Evolutionary conservation across 2,329 filamentous ascomycete genomes (phyloP).

Genomic region (Fusarium duplospermum): DNA sequence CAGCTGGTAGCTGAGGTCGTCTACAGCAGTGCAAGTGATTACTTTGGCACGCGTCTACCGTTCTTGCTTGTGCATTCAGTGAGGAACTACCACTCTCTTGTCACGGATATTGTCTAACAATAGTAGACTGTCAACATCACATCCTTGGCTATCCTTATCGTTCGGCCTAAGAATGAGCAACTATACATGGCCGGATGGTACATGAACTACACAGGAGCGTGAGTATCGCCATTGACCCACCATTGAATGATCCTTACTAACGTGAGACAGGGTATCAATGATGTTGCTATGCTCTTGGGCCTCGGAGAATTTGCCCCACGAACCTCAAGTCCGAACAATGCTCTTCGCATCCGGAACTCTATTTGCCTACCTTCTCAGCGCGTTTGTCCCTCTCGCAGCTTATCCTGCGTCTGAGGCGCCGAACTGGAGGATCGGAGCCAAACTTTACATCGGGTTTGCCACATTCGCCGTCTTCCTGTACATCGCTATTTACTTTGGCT

Average conservation of each 20-base stretch:
- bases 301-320: constrained; percentile 6
- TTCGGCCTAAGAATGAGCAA: constrained; percentile 5
- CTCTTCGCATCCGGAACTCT: constrained; percentile 14
- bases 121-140: constrained; percentile 16
- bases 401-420: constrained; percentile 12
- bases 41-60: constrained; percentile 8
- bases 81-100: not conserved
- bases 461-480: constrained; percentile 3
- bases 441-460: constrained; percentile 14
- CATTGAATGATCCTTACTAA: not conserved
- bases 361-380: constrained; percentile 5
- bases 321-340: constrained; percentile 15
- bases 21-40: constrained; percentile 14
- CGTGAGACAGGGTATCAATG: not conserved
- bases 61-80: constrained; percentile 18
- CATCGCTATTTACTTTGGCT: constrained; percentile 15
- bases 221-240: not conserved
- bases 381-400: constrained; percentile 8
- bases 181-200: constrained; percentile 20
- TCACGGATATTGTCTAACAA: not conserved
- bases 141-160: constrained; percentile 17
- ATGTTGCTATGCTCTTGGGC: constrained; percentile 20
- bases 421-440: constrained; percentile 15
- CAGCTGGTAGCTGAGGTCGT: constrained; percentile 15
- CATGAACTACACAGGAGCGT: constrained; percentile 22